Evolutionary conservation across 805 yeast species (phyloP).

Genomic region (Kluyveromyces siamensis): DNA sequence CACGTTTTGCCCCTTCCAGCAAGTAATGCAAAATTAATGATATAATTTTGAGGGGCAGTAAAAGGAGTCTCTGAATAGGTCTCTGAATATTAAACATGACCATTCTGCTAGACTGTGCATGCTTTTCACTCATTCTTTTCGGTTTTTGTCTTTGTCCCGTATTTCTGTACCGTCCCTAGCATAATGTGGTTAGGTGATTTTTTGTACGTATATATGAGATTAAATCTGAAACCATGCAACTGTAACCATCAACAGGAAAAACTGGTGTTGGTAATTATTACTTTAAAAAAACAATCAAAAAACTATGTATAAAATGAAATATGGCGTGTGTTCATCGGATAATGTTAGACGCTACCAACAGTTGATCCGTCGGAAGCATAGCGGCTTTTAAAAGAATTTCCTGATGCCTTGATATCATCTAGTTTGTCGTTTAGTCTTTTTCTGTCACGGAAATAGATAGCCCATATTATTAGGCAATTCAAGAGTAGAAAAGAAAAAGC

Average conservation of each 20-base stretch:
- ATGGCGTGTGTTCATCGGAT: too few species aligned
- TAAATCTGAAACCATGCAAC: too few species aligned
- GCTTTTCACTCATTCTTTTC: not conserved
- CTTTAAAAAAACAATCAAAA: too few species aligned
- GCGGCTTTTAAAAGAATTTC: not conserved
- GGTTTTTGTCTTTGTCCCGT: not conserved
- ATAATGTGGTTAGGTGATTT: too few species aligned
- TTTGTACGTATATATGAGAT: too few species aligned
- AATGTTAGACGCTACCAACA: not conserved
- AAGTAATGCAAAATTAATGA: conserved; percentile 8
- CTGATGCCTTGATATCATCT: conserved; percentile 7
- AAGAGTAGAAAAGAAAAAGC: conserved; percentile 41
- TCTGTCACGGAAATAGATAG: conserved; percentile 29
- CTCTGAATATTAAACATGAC: not conserved
- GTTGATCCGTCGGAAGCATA: conserved; percentile 6
- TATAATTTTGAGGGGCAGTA: conserved; percentile 13
- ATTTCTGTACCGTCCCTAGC: not conserved
- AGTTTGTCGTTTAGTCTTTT: conserved; percentile 15
- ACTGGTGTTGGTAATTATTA: too few species aligned
- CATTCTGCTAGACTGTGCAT: not conserved
- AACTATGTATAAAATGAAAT: too few species aligned
- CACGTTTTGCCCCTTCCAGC: conserved; percentile 2
- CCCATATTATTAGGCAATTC: conserved; percentile 32
- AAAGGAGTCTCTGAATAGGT: conserved; percentile 9
- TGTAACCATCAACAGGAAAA: too few species aligned